phyloP scores from a whole-genome alignment of 2,329 filamentous ascomycete species.

The Aspergillus felis region DNA sequence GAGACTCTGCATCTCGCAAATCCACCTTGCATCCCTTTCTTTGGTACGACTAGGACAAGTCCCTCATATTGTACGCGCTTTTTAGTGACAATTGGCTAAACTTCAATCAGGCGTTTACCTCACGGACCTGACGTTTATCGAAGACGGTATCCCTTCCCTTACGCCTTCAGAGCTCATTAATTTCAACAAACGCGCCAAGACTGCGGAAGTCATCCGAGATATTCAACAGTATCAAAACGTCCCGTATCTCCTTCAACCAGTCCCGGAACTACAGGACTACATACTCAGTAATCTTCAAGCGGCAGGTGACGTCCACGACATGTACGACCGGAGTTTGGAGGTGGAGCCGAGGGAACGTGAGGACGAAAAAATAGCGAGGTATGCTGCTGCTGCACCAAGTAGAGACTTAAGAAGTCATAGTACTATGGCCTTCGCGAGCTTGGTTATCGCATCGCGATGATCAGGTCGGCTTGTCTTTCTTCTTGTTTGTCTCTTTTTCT shows the following conservation, averaged over 20 bases:
- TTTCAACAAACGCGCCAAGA: slow-evolving; percentile 97
- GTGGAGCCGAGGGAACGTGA: slow-evolving; percentile 94
- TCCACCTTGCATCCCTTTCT: slow-evolving; percentile 96
- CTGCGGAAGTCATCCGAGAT: slow-evolving; percentile 94
- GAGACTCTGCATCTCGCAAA: slow-evolving; percentile 89
- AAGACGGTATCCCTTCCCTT: slow-evolving; percentile 93
- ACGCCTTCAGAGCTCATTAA: slow-evolving; percentile 98
- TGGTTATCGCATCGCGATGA: slow-evolving; percentile 32
- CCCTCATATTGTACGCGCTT: neutral
- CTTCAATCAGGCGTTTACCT: slow-evolving; percentile 73
- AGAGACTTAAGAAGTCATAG: slow-evolving; percentile 26
- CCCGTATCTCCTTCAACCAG: slow-evolving; percentile 85
- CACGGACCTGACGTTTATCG: slow-evolving; percentile 96
- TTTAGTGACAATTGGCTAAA: slow-evolving; percentile 1
- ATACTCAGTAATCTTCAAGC: slow-evolving; percentile 95
- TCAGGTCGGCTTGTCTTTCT: slow-evolving; percentile 12
- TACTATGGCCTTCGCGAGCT: slow-evolving; percentile 30
- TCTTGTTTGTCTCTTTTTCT: slow-evolving; percentile 8
- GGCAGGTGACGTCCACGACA: slow-evolving; percentile 94
- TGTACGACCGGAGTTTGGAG: slow-evolving; percentile 95
- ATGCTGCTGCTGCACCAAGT: slow-evolving; percentile 44
- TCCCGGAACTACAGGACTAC: slow-evolving; percentile 91
- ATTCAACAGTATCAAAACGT: slow-evolving; percentile 99
- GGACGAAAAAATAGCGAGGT: slow-evolving; percentile 99
- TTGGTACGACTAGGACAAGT: slow-evolving; percentile 59